Percentiles rank a stretch among this genome's conserved stretches.
phyloP scores from a whole-genome alignment of 2,329 filamentous ascomycete species.

The Neophaeococcomyces aloes region DNA sequence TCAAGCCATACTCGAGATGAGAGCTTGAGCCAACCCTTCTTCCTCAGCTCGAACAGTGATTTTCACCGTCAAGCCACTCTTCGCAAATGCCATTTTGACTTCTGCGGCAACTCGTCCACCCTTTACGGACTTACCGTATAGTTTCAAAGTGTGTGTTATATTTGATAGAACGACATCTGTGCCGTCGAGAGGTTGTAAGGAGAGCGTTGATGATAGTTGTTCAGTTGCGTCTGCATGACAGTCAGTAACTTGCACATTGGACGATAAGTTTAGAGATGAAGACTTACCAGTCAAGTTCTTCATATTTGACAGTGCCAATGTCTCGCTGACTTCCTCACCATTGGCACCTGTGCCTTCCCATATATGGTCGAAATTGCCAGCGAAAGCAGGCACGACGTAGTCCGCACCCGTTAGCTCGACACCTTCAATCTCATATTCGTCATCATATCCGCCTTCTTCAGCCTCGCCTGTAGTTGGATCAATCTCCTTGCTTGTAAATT shows the following conservation, averaged over 20 bases:
- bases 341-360: slow-evolving; percentile 90
- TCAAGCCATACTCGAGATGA: slow-evolving; percentile 51
- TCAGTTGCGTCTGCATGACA: slow-evolving; percentile 71
- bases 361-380: slow-evolving; percentile 86
- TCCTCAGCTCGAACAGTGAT: slow-evolving; percentile 87
- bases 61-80: slow-evolving; percentile 91
- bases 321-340: slow-evolving; percentile 84
- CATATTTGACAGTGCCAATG: slow-evolving; percentile 71
- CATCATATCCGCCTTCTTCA: slow-evolving; percentile 85
- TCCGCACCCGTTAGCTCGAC: slow-evolving; percentile 84
- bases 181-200: slow-evolving; percentile 85
- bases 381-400: slow-evolving; percentile 87
- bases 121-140: slow-evolving; percentile 88
- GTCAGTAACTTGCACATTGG: slow-evolving; percentile 20
- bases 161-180: slow-evolving; percentile 82
- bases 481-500: slow-evolving; percentile 96
- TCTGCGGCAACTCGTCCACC: slow-evolving; percentile 80
- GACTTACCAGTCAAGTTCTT: slow-evolving; percentile 83
- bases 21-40: slow-evolving; percentile 72
- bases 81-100: slow-evolving; percentile 86
- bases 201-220: slow-evolving; percentile 73
- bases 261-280: slow-evolving; percentile 5
- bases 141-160: slow-evolving; percentile 86
- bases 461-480: slow-evolving; percentile 88
- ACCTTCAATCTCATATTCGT: slow-evolving; percentile 94